Evolutionary conservation across 768 basidiomycete genomes (phyloP).

Genomic region (Hypholoma sublateritium): DNA sequence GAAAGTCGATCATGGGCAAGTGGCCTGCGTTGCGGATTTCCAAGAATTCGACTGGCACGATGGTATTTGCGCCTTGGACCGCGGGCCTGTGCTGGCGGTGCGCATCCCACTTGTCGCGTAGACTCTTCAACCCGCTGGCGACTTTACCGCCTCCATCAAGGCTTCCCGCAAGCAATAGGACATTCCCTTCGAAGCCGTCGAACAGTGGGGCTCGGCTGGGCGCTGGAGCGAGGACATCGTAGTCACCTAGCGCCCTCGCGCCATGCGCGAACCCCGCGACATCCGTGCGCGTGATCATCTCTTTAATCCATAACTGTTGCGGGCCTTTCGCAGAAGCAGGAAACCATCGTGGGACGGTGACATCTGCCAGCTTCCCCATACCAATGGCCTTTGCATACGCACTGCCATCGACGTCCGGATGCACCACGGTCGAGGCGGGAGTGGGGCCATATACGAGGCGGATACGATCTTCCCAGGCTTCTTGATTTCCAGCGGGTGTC

Average conservation of each 20-base stretch:
- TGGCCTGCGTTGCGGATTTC: slow-evolving; percentile 42
- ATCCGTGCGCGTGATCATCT: slow-evolving; percentile 39
- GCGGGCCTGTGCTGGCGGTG: slow-evolving; percentile 9
- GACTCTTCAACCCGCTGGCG: slow-evolving; percentile 32
- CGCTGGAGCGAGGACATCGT: slow-evolving; percentile 27
- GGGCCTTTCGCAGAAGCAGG: slow-evolving; percentile 29
- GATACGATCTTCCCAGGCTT: slow-evolving; percentile 50
- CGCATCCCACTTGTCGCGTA: slow-evolving; percentile 35
- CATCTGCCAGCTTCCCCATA: slow-evolving; percentile 38
- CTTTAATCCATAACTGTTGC: slow-evolving; percentile 28
- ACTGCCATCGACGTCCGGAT: slow-evolving; percentile 10
- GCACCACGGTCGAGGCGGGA: background rate
- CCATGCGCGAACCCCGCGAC: slow-evolving; percentile 46
- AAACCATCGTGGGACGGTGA: slow-evolving; percentile 52
- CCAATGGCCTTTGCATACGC: slow-evolving; percentile 35
- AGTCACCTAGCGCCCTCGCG: slow-evolving; percentile 43
- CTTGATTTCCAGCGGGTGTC: slow-evolving; percentile 44
- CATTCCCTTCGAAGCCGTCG: slow-evolving; percentile 23
- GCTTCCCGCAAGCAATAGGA: slow-evolving; percentile 46
- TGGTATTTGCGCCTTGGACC: slow-evolving; percentile 5
- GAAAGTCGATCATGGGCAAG: slow-evolving; percentile 53
- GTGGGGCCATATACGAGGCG: slow-evolving; percentile 29
- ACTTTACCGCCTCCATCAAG: slow-evolving; percentile 51
- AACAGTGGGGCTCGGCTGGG: slow-evolving; percentile 16
- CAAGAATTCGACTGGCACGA: slow-evolving; percentile 30